Evolutionary conservation across 352 stramenopile species (phyloP), one percentile per base, ranked within the genome.

Genomic region (Globisporangium polare): DNA sequence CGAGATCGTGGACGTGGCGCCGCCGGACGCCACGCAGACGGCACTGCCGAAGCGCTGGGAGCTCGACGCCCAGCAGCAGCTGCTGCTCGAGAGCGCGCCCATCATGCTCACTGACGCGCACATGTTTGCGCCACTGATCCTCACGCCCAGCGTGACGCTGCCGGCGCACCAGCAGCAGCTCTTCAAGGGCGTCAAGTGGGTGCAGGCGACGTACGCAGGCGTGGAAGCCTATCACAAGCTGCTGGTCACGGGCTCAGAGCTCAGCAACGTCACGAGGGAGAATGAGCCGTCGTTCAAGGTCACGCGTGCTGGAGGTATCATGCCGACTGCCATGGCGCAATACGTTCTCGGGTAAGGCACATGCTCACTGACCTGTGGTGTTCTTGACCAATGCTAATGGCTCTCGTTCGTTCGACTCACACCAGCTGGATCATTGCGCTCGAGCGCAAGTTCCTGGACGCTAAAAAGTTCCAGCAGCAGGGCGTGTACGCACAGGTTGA

Each of bases 141-240:
- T 88, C 60, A 61, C 50, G 12, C 64, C 52, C 1, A 57, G 57
- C 55, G 61, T 13, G 4, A 50, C 43, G 35, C 58, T 78, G 43
- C 62, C 63, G 4, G 39, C 52, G 49, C 56, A 64, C 46, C 63
- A 70, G 52, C 59, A 78, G 43, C 58, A 71, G 29, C 39, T 86
- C 22, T 62, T 87, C 10, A 54, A 61, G 43, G 73, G 77, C 1
- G 55, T 89, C 24, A 57, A 74, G 53, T 89, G 79, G 79, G 66
- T 88, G 63, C 81, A 90, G 62, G 74, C 69, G 13, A 89, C 77
- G 6, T 90, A 82, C 52, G 81, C 81, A 0, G 81, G 81, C 10
- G 78, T 89, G 8, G 81, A 90, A 41, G 58, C 68, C 10, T 84
- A 80, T 51, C 65, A 80, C 20, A 67, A 72, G 13, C 67, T 79